A percentile compares a stretch with the other conserved stretches of the same genome.
Conservation (phyloP, 306 rosid genomes). For the Begonia masoniana region DNA sequence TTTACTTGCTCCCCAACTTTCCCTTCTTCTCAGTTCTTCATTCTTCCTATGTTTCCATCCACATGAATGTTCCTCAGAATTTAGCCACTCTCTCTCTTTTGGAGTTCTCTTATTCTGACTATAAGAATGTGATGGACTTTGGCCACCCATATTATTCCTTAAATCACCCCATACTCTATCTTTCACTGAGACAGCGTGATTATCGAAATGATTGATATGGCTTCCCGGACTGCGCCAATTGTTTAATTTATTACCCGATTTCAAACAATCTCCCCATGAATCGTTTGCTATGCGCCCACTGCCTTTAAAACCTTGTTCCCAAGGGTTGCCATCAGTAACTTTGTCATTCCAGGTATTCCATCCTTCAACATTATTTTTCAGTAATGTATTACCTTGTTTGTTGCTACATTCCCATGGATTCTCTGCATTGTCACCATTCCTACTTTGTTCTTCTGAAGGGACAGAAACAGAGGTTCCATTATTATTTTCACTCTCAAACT, state of each 20-base stretch:
- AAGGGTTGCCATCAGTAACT: slow-evolving; percentile 24
- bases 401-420: slow-evolving; percentile 35
- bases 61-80: slow-evolving; percentile 16
- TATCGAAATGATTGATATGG: slow-evolving; percentile 16
- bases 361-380: slow-evolving; percentile 1
- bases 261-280: slow-evolving; percentile 26
- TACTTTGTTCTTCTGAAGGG: slow-evolving; percentile 14
- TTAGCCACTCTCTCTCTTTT: slow-evolving; percentile 26
- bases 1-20: slow-evolving; percentile 19
- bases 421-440: slow-evolving; percentile 11
- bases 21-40: slow-evolving; percentile 21
- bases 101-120: slow-evolving; percentile 18
- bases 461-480: slow-evolving; percentile 21
- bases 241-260: background rate
- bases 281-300: slow-evolving; percentile 21
- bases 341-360: slow-evolving; percentile 7
- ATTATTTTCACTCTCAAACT: slow-evolving; percentile 20
- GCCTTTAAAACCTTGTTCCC: slow-evolving; percentile 23
- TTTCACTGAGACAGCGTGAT: slow-evolving; percentile 9
- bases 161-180: slow-evolving; percentile 16
- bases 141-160: slow-evolving; percentile 22
- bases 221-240: slow-evolving; percentile 11
- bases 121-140: slow-evolving; percentile 12
- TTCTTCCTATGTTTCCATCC: slow-evolving; percentile 26
- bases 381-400: slow-evolving; percentile 8